These are phyloP conservation scores for Ceratocystis diversiconidia DNA, from an alignment of 2,329 filamentous ascomycete genomes.

Conservation along the genomic window DNA sequence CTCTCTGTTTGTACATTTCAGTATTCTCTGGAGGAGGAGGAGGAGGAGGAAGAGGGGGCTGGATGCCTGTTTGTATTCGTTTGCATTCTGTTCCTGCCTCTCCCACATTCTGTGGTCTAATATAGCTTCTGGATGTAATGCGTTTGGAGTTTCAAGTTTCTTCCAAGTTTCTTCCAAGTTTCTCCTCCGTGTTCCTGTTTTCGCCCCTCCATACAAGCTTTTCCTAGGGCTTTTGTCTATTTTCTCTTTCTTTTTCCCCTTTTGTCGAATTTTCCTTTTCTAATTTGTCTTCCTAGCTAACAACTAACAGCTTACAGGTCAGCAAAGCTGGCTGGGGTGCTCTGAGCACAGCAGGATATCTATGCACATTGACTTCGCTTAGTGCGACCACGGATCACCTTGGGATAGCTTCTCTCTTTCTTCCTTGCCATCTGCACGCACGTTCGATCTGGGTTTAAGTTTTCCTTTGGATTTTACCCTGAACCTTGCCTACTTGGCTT, in stretches of 20 bases:
- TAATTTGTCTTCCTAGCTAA: background rate
- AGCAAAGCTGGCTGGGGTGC: background rate
- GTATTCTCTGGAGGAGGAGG: background rate
- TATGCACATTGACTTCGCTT: constrained; percentile 2
- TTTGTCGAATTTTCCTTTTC: background rate
- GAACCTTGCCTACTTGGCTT: background rate
- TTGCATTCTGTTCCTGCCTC: background rate
- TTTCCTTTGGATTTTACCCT: background rate
- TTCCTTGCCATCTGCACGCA: constrained; percentile 4
- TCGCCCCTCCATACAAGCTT: background rate
- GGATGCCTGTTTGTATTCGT: too few species aligned
- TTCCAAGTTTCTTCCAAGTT: background rate
- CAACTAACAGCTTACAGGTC: background rate
- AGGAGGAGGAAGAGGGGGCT: too few species aligned
- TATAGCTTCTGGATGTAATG: constrained; percentile 4
- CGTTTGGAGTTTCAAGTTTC: constrained; percentile 3
- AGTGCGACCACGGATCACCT: constrained; percentile 4
- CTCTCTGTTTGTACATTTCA: background rate
- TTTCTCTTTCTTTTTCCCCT: background rate
- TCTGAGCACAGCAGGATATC: background rate
- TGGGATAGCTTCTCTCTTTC: background rate
- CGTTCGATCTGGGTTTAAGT: constrained; percentile 5
- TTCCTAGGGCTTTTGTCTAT: background rate
- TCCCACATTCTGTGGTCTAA: background rate
- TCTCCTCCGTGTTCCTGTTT: constrained; percentile 5